Conservation (phyloP, 1,284 basidiomycete genomes). For the Sporisorium graminicola region DNA sequence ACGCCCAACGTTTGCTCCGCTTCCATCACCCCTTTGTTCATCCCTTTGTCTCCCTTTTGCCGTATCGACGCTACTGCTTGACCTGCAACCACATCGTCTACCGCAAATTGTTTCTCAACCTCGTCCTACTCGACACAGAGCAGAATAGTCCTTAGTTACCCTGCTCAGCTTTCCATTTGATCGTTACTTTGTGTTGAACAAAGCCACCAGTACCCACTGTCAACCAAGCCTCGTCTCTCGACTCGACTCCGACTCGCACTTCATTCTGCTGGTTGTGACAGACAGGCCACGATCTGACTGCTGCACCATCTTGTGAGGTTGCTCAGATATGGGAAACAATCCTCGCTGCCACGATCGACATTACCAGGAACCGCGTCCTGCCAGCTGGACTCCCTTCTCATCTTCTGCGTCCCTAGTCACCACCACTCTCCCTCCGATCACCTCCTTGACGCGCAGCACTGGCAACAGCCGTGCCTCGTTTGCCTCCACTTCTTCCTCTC, state of each 20-base stretch:
- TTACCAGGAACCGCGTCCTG: slow-evolving; percentile 16
- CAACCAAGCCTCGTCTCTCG: neutral
- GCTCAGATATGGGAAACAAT: slow-evolving; percentile 31
- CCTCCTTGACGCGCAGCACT: slow-evolving; percentile 6
- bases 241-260: neutral
- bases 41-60: neutral
- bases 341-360: slow-evolving; percentile 13
- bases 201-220: neutral
- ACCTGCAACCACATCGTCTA: neutral
- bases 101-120: neutral
- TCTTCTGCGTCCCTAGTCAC: slow-evolving; percentile 3
- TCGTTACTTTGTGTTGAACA: neutral
- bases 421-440: slow-evolving; percentile 30
- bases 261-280: neutral
- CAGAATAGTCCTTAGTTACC: neutral
- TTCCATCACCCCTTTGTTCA: neutral
- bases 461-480: slow-evolving; percentile 9
- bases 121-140: neutral
- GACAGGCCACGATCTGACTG: neutral
- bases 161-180: neutral
- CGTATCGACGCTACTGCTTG: neutral
- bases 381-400: slow-evolving; percentile 12
- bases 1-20: neutral
- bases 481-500: slow-evolving; percentile 17
- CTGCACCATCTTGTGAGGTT: slow-evolving; percentile 5